Conservation (phyloP, 2,329 filamentous ascomycete species). For the Curvularia lunata region DNA sequence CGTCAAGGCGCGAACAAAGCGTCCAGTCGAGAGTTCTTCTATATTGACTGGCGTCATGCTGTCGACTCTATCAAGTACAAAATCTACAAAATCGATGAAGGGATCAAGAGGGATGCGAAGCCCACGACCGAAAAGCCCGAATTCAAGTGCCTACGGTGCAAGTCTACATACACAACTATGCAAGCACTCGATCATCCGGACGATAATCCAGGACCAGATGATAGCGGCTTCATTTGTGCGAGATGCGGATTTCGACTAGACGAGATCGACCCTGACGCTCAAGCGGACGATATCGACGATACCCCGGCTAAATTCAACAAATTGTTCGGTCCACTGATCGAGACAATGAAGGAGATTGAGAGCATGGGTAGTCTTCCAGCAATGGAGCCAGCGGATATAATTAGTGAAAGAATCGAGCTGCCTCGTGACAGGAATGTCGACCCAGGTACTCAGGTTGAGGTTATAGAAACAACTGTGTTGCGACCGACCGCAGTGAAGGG, state of each 20-base stretch:
- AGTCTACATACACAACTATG: conserved; percentile 84
- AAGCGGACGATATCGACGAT: conserved; percentile 48
- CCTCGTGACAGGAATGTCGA: conserved; percentile 69
- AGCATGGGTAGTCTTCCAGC: conserved; percentile 79
- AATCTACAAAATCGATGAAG: conserved; percentile 84
- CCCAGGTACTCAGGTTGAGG: conserved; percentile 66
- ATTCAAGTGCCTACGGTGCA: conserved; percentile 82
- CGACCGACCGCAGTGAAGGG: conserved; percentile 74
- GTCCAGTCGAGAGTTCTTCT: conserved; percentile 91
- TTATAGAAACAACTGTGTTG: conserved; percentile 60
- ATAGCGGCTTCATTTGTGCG: conserved; percentile 76
- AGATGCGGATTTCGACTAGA: conserved; percentile 70
- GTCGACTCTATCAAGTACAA: conserved; percentile 97
- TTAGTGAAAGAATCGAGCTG: conserved; percentile 68
- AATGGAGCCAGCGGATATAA: conserved; percentile 74
- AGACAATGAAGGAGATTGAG: conserved; percentile 65
- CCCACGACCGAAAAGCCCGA: conserved; percentile 86
- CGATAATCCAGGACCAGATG: conserved; percentile 55
- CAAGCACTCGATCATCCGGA: conserved; percentile 83
- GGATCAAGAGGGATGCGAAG: conserved; percentile 82
- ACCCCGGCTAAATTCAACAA: conserved; percentile 66
- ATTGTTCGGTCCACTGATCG: conserved; percentile 77
- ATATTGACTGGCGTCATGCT: conserved; percentile 91
- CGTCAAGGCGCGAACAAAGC: conserved; percentile 82
- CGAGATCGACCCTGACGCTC: conserved; percentile 35